These are phyloP conservation scores for Quercus phellos DNA, from an alignment of 331 rosid species.

Conservation along the genomic window DNA sequence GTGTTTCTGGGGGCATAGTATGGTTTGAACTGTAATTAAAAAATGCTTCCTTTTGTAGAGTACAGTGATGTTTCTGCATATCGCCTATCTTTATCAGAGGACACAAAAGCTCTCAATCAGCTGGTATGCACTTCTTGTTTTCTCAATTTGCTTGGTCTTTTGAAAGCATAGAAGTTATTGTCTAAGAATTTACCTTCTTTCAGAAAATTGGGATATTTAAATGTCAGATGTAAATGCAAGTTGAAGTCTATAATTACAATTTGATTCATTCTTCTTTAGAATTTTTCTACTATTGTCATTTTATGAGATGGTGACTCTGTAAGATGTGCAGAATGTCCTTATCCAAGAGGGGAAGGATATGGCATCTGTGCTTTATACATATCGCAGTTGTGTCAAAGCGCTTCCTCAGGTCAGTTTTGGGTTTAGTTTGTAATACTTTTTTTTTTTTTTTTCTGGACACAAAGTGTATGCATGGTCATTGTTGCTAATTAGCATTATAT, in stretches of 20 bases:
- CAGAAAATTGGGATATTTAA: neutral
- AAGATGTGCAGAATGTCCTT: constrained; percentile 63
- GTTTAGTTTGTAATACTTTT: neutral
- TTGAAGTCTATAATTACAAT: neutral
- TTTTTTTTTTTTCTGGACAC: neutral
- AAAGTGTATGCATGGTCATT: neutral
- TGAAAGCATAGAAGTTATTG: neutral
- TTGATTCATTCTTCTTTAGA: neutral
- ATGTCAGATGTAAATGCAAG: neutral
- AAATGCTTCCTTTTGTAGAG: constrained; percentile 47
- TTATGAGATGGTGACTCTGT: neutral
- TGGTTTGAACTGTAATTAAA: neutral
- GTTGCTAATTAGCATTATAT: neutral
- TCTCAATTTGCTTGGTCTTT: neutral
- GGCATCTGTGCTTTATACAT: constrained; percentile 94
- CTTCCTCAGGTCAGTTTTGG: constrained; percentile 82
- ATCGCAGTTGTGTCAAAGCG: constrained; percentile 96
- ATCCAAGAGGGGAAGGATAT: constrained; percentile 91
- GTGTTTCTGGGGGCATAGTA: neutral
- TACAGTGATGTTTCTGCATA: constrained; percentile 89
- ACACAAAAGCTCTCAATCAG: constrained; percentile 95
- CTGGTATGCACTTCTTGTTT: constrained; percentile 49
- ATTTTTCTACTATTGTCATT: neutral
- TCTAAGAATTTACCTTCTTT: neutral
- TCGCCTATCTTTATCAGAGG: constrained; percentile 88